Evolutionary conservation across 2,329 filamentous ascomycete species (phyloP), one percentile per base, ranked within the genome.

Genomic region (Ramichloridium luteum): DNA sequence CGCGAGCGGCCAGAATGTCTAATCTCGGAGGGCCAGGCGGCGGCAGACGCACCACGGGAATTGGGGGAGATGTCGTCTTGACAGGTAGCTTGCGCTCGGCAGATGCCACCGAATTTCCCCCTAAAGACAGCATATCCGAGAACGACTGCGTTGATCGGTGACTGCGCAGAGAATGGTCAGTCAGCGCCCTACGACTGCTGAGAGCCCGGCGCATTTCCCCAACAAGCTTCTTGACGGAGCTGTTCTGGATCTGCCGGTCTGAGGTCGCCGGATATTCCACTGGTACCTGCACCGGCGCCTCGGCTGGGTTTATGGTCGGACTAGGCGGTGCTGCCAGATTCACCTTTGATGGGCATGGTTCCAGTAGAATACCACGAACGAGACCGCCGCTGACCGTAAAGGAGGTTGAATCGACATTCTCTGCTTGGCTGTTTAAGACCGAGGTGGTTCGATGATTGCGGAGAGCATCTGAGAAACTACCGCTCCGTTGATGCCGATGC

Each of bases 131-230:
- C 20, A 23, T 8, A 23, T 23, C 20, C 20, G 20, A 23, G n/a
- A 23, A 36, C 9, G 40, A 43, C 15, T 34, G 27, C 13, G 36
- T 37, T 6, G 40, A 47, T 12, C 40, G 41, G 15, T 45, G 40
- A 10, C 43, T 42, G 8, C 36, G 29, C 2, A 26, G 28, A 1
- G 43, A 37, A 9, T 42, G 40, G 10, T 36, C 37, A 12, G 27
- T 23, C 3, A 17, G 32, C 5, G 25, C 30, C 28, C 45, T 49
- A 3, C 49, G 47, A 30, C 36, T 82, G 51, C 83, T 83, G 29
- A 94, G 57, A 4, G 78, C 86, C 40, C 84, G 75, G 12, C 85
- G 79, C 22, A 96, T 81, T 40, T 81, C 88, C 5, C 85, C 81
- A 30, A 98, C 68, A 0, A 96, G 70, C 45, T 77, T 90, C 55